phyloP scores from a whole-genome alignment of 345 rosid genomes.

The Eucalyptus regnans region DNA sequence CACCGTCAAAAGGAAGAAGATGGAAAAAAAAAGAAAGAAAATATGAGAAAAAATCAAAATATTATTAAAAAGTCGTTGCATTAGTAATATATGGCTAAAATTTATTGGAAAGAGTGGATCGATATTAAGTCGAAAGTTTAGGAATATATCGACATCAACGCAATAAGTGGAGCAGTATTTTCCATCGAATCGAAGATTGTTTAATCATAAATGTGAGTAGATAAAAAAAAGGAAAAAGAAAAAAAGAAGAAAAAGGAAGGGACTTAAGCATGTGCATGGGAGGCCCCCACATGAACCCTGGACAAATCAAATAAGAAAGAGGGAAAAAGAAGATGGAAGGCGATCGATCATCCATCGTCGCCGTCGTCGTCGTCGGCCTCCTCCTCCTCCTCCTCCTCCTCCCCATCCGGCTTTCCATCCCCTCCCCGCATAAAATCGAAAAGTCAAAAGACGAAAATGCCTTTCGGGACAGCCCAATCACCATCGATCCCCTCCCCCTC shows the following conservation, averaged over 20 bases:
- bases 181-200: no score
- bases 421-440: fast-evolving
- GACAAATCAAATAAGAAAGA: not conserved
- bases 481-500: not conserved
- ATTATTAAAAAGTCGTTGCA: no score
- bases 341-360: not conserved
- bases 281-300: not conserved
- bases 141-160: fast-evolving
- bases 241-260: not conserved
- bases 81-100: no score
- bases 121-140: no score
- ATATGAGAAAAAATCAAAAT: no score
- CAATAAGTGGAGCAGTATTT: no score
- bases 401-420: not conserved
- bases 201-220: no score
- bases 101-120: no score
- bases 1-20: no score
- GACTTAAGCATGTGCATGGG: not conserved
- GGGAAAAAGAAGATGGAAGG: not conserved
- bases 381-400: no score
- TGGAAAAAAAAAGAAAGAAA: no score
- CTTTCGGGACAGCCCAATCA: not conserved
- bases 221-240: fast-evolving
- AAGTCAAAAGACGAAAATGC: not conserved
- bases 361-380: not conserved